Evolutionary conservation across 169 alveolate species (phyloP).

Genomic region (Babesia ovata): DNA sequence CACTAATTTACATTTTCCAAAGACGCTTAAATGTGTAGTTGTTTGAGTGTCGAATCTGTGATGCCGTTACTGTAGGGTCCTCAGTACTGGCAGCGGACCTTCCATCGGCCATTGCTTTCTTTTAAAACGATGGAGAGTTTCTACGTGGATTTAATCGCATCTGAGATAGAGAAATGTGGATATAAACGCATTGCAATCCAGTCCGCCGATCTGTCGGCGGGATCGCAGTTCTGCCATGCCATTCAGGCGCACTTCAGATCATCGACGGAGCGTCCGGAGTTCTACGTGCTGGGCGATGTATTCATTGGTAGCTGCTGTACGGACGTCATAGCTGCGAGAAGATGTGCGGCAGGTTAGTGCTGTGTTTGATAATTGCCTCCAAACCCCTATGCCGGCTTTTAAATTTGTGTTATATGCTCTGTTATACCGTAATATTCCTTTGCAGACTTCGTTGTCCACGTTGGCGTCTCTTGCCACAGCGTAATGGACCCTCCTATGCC

Average conservation of each 20-base stretch:
- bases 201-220: slow-evolving; percentile 44
- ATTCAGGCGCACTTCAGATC: slow-evolving; percentile 19
- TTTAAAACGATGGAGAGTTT: neutral
- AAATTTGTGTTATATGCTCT: neutral
- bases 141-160: slow-evolving; percentile 7
- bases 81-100: neutral
- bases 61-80: slow-evolving; percentile 9
- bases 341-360: slow-evolving; percentile 52
- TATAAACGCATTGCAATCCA: slow-evolving; percentile 50
- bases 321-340: slow-evolving; percentile 56
- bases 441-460: slow-evolving; percentile 54
- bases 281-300: slow-evolving; percentile 63
- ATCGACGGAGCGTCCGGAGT: neutral
- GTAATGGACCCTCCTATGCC: slow-evolving; percentile 23
- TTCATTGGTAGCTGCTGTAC: slow-evolving; percentile 59
- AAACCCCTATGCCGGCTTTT: neutral
- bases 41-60: neutral
- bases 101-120: slow-evolving; percentile 1
- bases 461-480: slow-evolving; percentile 56
- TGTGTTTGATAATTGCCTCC: neutral
- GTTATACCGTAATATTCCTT: neutral
- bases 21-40: neutral
- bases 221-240: slow-evolving; percentile 22
- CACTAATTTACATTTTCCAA: neutral
- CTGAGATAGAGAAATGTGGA: slow-evolving; percentile 13